Evolutionary conservation across 345 rosid genomes (phyloP).

Genomic region (Pelargonium nanum): DNA sequence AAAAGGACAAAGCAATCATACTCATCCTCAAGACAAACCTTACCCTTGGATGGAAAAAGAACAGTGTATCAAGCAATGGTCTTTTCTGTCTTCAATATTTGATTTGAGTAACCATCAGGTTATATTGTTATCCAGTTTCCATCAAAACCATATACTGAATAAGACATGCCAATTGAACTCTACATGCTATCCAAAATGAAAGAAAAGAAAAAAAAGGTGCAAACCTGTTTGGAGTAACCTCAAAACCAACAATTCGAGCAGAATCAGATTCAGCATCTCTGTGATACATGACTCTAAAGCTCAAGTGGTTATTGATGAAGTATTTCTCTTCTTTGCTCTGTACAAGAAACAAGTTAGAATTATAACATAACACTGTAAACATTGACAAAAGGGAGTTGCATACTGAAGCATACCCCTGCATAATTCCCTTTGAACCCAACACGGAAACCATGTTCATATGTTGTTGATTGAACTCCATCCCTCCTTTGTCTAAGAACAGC

Average conservation of each 20-base stretch:
- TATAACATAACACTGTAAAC: neutral
- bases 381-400: neutral
- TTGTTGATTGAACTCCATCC: slow-evolving; percentile 24
- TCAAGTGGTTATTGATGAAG: slow-evolving; percentile 29
- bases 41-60: no score
- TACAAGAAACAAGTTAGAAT: neutral
- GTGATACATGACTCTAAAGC: slow-evolving; percentile 34
- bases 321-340: slow-evolving; percentile 36
- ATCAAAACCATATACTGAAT: neutral
- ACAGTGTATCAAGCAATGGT: no score
- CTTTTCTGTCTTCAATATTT: neutral
- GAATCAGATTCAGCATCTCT: slow-evolving; percentile 24
- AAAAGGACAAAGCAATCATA: no score
- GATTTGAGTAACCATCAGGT: neutral
- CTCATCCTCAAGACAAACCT: no score
- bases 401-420: slow-evolving; percentile 15
- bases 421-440: slow-evolving; percentile 32
- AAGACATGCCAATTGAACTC: neutral
- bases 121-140: neutral
- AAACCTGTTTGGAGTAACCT: slow-evolving; percentile 31
- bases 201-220: neutral
- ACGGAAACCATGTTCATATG: slow-evolving; percentile 30
- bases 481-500: slow-evolving; percentile 29
- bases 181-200: neutral
- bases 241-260: slow-evolving; percentile 33